Conservation (phyloP, 2,329 filamentous ascomycete species). For the Colletotrichum eleusines region DNA sequence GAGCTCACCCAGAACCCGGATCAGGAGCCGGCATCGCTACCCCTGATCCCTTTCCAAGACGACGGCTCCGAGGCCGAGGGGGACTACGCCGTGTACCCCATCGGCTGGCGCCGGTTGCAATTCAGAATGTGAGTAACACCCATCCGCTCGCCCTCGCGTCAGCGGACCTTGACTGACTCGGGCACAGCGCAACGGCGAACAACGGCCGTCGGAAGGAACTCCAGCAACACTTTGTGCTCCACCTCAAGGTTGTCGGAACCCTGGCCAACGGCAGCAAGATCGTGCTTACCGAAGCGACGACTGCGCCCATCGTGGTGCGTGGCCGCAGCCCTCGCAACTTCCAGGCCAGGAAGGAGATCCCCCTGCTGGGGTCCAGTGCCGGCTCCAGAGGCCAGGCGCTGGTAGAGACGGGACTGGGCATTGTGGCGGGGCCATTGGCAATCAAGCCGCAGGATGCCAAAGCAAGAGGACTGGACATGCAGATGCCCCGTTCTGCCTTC, state of each 20-base stretch:
- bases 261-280: slow-evolving; percentile 86
- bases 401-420: slow-evolving; percentile 72
- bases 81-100: slow-evolving; percentile 90
- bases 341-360: slow-evolving; percentile 92
- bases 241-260: slow-evolving; percentile 87
- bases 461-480: slow-evolving; percentile 64
- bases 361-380: slow-evolving; percentile 81
- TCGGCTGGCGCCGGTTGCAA: slow-evolving; percentile 93
- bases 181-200: slow-evolving; percentile 85
- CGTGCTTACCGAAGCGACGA: slow-evolving; percentile 84
- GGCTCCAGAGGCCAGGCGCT: slow-evolving; percentile 82
- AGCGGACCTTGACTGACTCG: slow-evolving; percentile 41
- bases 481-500: slow-evolving; percentile 68
- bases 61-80: slow-evolving; percentile 72
- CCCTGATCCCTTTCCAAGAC: slow-evolving; percentile 76
- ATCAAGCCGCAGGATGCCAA: slow-evolving; percentile 68
- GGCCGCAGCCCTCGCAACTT: slow-evolving; percentile 95
- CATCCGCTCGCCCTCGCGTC: slow-evolving; percentile 3
- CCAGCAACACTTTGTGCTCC: slow-evolving; percentile 94
- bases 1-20: slow-evolving; percentile 75
- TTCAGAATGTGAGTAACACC: slow-evolving; percentile 77
- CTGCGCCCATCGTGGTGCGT: slow-evolving; percentile 92
- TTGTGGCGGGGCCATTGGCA: slow-evolving; percentile 68
- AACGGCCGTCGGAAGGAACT: slow-evolving; percentile 95
- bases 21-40: slow-evolving; percentile 87